These are phyloP conservation scores for Nepenthes mirabilis DNA, from an alignment of 148 eudicot species.

Conservation along the genomic window DNA sequence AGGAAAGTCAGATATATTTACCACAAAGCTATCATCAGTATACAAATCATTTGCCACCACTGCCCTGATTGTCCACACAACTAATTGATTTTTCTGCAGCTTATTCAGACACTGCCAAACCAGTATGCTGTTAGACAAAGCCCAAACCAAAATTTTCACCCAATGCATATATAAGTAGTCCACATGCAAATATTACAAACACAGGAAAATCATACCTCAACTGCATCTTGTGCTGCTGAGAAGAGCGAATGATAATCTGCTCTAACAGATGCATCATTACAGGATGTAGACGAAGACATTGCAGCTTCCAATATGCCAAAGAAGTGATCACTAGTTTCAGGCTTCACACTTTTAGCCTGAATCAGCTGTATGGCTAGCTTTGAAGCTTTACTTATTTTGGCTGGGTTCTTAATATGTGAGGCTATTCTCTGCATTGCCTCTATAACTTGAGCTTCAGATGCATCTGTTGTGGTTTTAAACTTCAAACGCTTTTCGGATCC, in stretches of 20 bases:
- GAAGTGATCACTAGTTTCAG: slow-evolving; percentile 56
- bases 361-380: slow-evolving; percentile 85
- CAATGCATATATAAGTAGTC: neutral
- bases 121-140: slow-evolving; percentile 4
- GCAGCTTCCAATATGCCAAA: slow-evolving; percentile 72
- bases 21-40: slow-evolving; percentile 99
- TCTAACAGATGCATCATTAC: slow-evolving; percentile 57
- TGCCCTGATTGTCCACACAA: slow-evolving; percentile 64
- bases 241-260: slow-evolving; percentile 76
- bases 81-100: slow-evolving; percentile 61
- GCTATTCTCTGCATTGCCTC: slow-evolving; percentile 94
- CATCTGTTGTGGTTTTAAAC: slow-evolving; percentile 88
- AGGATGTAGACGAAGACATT: slow-evolving; percentile 53
- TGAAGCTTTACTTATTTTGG: slow-evolving; percentile 76
- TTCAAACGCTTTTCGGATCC: slow-evolving; percentile 56
- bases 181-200: neutral
- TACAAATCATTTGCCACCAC: slow-evolving; percentile 82
- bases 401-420: slow-evolving; percentile 60
- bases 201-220: slow-evolving; percentile 31
- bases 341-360: slow-evolving; percentile 76
- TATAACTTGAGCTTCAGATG: slow-evolving; percentile 62
- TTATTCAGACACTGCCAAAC: slow-evolving; percentile 44
- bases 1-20: slow-evolving; percentile 18
- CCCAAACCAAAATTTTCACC: neutral
- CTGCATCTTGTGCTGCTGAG: slow-evolving; percentile 66